Conservation (phyloP, 352 stramenopile genomes). For the Pythium utonaiense region DNA sequence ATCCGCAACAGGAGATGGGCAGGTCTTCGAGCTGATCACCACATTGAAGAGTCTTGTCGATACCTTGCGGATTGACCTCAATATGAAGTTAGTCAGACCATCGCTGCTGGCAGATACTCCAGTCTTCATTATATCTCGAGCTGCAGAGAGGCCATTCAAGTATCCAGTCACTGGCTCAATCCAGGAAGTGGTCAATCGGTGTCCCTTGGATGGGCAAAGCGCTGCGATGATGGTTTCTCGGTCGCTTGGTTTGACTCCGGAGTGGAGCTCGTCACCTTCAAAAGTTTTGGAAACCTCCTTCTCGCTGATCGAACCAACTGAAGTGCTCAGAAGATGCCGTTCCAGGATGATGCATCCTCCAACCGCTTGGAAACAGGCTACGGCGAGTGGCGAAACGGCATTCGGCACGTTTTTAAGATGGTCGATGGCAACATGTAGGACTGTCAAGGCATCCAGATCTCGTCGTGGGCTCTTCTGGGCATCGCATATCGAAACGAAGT, state of each 20-base stretch:
- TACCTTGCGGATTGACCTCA: conserved; percentile 8
- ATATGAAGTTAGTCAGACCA: conserved; percentile 2
- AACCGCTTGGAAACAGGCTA: conserved; percentile 8
- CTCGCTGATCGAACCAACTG: background rate
- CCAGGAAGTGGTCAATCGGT: background rate
- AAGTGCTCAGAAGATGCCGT: background rate
- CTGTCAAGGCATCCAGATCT: conserved; percentile 7
- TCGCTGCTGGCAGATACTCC: background rate
- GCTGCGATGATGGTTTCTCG: conserved; percentile 5
- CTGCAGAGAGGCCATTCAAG: conserved; percentile 1
- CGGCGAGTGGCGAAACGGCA: no score
- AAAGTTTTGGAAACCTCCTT: conserved; percentile 8
- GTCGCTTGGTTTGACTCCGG: background rate
- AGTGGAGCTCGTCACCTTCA: conserved; percentile 6
- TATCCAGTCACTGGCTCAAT: conserved; percentile 1
- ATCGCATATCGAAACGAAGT: conserved; percentile 56
- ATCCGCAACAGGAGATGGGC: background rate
- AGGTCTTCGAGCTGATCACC: background rate
- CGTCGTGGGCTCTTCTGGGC: background rate
- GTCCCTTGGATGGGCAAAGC: background rate
- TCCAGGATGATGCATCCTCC: conserved; percentile 7
- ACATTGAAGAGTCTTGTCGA: conserved; percentile 6
- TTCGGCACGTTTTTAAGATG: background rate
- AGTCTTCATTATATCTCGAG: background rate
- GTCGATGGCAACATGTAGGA: conserved; percentile 11